Evolutionary conservation across 352 stramenopile species (phyloP).

Genomic region (Pythium guiyangense): DNA sequence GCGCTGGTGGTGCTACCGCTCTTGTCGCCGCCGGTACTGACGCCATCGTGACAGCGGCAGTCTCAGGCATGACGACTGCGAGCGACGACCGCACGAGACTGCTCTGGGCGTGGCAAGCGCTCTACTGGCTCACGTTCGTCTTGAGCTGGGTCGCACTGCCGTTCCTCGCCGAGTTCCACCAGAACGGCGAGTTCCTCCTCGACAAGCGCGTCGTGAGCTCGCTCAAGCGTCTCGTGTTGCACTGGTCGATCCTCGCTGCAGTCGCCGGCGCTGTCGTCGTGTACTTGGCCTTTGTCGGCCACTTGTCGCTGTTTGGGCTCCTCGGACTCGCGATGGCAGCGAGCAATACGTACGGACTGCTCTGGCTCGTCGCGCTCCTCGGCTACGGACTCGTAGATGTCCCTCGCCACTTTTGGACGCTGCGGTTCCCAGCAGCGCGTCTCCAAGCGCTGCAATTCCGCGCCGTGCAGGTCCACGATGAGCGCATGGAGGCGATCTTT

Average conservation of each 20-base stretch:
- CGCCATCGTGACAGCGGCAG: too few relatives aligned
- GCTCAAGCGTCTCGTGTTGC: slow-evolving; percentile 34
- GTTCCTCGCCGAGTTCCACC: too few relatives aligned
- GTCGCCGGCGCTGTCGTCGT: too few relatives aligned
- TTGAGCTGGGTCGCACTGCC: too few relatives aligned
- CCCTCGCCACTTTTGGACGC: slow-evolving; percentile 28
- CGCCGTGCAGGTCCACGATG: slow-evolving; percentile 54
- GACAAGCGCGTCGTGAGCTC: too few relatives aligned
- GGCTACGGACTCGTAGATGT: too few relatives aligned
- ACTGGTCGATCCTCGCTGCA: slow-evolving; percentile 9
- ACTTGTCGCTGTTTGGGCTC: slow-evolving; percentile 45
- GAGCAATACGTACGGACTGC: slow-evolving; percentile 64
- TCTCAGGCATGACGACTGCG: too few relatives aligned
- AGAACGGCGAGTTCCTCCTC: too few relatives aligned
- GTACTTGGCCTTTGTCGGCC: slow-evolving; percentile 8
- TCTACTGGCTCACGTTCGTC: too few relatives aligned
- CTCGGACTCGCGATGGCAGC: slow-evolving; percentile 51
- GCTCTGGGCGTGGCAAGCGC: too few relatives aligned
- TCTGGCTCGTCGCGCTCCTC: slow-evolving; percentile 25
- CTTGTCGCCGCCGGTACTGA: background rate
- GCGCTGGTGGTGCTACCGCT: background rate
- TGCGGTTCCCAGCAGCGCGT: slow-evolving; percentile 26
- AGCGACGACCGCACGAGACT: slow-evolving; percentile 1
- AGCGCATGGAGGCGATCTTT: slow-evolving; percentile 62
- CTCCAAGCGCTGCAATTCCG: slow-evolving; percentile 46